A percentile compares a stretch with the other conserved stretches of the same genome.
Evolutionary conservation across 352 stramenopile species (phyloP).

Genomic region (Saprolegnia diclina): DNA sequence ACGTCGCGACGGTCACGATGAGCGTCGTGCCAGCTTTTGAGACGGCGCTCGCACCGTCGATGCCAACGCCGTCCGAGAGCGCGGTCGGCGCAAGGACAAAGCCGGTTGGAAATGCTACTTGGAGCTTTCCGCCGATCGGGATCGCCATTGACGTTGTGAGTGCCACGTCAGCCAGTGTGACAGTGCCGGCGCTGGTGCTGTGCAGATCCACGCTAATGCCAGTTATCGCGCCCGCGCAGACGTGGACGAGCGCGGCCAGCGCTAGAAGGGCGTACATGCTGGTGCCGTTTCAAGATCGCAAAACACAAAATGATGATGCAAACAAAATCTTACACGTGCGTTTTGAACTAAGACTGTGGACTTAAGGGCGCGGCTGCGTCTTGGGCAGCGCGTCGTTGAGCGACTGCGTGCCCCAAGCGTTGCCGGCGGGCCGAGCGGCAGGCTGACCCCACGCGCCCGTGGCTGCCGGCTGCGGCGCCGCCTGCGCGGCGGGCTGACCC

Average conservation of each 20-base stretch:
- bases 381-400: slow-evolving; percentile 11
- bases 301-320: neutral
- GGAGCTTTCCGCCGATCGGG: slow-evolving; percentile 42
- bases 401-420: slow-evolving; percentile 13
- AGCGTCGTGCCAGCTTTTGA: slow-evolving; percentile 30
- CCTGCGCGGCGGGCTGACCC: no score
- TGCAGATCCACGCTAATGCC: neutral
- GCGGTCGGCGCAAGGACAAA: slow-evolving; percentile 40
- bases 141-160: slow-evolving; percentile 37
- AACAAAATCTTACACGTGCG: neutral
- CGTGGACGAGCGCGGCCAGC: neutral
- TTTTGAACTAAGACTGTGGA: neutral
- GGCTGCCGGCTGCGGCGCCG: neutral
- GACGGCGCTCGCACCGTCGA: slow-evolving; percentile 34
- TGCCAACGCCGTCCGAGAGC: slow-evolving; percentile 29
- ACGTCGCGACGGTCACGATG: slow-evolving; percentile 37
- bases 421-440: slow-evolving; percentile 10
- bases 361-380: neutral
- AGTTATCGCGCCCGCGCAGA: neutral
- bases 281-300: neutral
- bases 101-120: slow-evolving; percentile 43
- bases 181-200: slow-evolving; percentile 32
- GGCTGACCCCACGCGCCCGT: slow-evolving; percentile 5
- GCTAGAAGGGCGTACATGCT: neutral
- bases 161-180: slow-evolving; percentile 31